Evolutionary conservation across 345 rosid species (phyloP).

Genomic region (Ceriops zippeliana): DNA sequence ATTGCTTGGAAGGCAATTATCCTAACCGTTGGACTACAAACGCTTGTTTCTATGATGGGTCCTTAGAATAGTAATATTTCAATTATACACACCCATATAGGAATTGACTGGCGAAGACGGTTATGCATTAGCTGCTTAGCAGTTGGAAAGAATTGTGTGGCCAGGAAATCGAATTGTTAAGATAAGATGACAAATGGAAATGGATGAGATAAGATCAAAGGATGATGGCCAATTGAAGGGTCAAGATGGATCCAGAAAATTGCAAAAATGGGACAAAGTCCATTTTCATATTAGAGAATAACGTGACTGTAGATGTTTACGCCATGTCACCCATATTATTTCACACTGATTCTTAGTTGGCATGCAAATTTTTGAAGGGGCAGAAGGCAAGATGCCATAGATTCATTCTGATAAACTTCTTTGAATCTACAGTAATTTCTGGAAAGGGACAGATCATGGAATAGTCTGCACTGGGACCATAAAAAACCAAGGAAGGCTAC

Average conservation of each 20-base stretch:
- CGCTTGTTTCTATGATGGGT: not conserved
- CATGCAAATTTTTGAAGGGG: not conserved
- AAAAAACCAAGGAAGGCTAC: not conserved
- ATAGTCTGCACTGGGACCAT: not conserved
- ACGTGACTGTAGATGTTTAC: too few species aligned
- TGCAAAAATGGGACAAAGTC: constrained; percentile 10
- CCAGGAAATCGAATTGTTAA: not conserved
- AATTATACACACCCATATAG: too few species aligned
- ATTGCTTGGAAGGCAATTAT: constrained; percentile 85
- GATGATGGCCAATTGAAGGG: not conserved
- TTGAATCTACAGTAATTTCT: not conserved
- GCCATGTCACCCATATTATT: too few species aligned
- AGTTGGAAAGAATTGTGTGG: too few species aligned
- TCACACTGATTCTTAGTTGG: too few species aligned
- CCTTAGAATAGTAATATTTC: too few species aligned
- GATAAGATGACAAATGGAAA: not conserved
- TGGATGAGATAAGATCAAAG: not conserved
- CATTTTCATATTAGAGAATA: not conserved
- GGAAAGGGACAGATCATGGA: not conserved
- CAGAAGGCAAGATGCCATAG: not conserved
- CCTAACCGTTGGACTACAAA: constrained; percentile 93
- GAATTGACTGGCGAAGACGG: too few species aligned
- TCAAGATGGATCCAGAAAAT: not conserved
- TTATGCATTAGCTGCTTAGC: too few species aligned
- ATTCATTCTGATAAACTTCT: not conserved